Evolutionary conservation across 2,329 filamentous ascomycete species (phyloP), one percentile per base, ranked within the genome.

Genomic region (Calonectria pauciramosa): DNA sequence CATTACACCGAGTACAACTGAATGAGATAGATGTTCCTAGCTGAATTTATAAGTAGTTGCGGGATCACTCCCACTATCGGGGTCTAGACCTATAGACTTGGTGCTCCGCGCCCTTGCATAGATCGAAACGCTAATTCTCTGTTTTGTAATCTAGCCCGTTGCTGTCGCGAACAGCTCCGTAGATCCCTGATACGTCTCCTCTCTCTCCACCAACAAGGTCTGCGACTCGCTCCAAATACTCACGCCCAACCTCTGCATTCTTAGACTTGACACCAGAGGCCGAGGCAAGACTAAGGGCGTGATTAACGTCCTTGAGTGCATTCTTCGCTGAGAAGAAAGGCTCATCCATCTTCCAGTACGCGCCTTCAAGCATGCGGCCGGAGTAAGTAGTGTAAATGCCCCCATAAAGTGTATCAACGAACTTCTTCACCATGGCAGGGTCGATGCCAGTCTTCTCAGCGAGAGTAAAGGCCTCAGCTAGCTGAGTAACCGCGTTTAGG

Each of bases 401-500:
- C 2, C 59, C 59, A n/a, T 64, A 64, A 4, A 44, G n/a, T 18
- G 34, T 64, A 64, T 64, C 59, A 30, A 64, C 59, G 28, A 44
- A 64, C 23, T 64, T 13, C 59, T 64, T 64, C 2, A 64, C 10
- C 18, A 44, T 18, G 23, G 36, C n/a, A 2, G 59, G 59, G 18
- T 44, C 36, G 10, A 64, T 64, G 36, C 23, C 59, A 13, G 23
- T 30, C 23, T 64, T 64, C 36, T 64, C 59, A 13, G 36, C 59
- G n/a, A 64, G 36, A 44, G 59, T 64, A 11, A 64, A 64, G 3
- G 59, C 59, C 59, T 64, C 59, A 9, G 59, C 59, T 8, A 64
- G 5, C 30, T 64, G 59, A 3, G 59, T 64, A 10, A 64, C 18
- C 7, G 26, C 59, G n/a, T 44, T 64, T 1, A 64, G 59, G 26